Evolutionary conservation across 441 rosid genomes (phyloP).

Genomic region (Melastoma candidum): DNA sequence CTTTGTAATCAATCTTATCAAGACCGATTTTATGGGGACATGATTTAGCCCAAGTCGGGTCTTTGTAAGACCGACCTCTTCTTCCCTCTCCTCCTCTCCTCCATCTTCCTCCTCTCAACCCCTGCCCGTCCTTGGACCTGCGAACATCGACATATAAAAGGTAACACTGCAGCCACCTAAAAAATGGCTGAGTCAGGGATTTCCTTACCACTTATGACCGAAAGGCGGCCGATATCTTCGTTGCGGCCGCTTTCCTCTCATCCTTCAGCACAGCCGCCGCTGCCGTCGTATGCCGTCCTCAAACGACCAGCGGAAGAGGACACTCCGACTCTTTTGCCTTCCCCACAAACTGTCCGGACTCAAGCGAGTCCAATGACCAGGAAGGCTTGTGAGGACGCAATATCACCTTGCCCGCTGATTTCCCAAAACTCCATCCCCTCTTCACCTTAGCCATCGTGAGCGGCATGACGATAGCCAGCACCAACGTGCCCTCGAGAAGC

Average conservation of each 20-base stretch:
- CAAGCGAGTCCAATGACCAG: conserved; percentile 25
- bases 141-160: neutral
- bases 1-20: no score
- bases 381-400: conserved; percentile 14
- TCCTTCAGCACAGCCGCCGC: conserved; percentile 10
- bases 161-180: neutral
- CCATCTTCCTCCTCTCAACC: no score
- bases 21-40: no score
- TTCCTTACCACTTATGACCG: conserved; percentile 45
- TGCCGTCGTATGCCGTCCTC: neutral
- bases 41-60: no score
- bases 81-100: no score
- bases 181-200: neutral
- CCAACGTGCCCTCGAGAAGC: no score
- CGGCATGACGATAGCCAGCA: conserved; percentile 10
- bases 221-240: conserved; percentile 39
- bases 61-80: no score
- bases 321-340: conserved; percentile 4
- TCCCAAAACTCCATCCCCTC: conserved; percentile 61
- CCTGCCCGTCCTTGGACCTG: conserved; percentile 26
- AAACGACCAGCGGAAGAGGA: conserved; percentile 9
- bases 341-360: conserved; percentile 11
- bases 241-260: conserved; percentile 44
- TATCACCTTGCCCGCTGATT: conserved; percentile 23
- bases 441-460: conserved; percentile 16